These are phyloP conservation scores for Cercospora canescens DNA, from an alignment of 2,329 filamentous ascomycete genomes.

Conservation along the genomic window DNA sequence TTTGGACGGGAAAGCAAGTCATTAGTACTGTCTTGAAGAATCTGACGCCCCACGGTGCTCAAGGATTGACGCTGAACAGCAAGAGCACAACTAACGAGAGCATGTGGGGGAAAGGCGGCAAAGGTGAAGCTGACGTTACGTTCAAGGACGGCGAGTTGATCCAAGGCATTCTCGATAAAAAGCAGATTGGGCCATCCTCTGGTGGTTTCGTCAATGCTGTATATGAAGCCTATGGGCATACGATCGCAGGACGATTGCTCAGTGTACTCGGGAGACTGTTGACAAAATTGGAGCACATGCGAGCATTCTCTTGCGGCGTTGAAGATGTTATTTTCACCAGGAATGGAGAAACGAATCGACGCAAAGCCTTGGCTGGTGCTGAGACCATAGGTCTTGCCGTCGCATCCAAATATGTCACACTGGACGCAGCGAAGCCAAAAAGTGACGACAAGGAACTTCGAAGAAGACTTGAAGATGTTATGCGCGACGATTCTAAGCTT, in stretches of 20 bases:
- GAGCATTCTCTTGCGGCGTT: slow-evolving; percentile 95
- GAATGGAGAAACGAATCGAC: slow-evolving; percentile 71
- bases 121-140: slow-evolving; percentile 71
- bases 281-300: slow-evolving; percentile 87
- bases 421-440: slow-evolving; percentile 65
- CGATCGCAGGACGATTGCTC: slow-evolving; percentile 80
- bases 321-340: slow-evolving; percentile 87
- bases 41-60: slow-evolving; percentile 74
- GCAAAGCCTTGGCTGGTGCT: slow-evolving; percentile 67
- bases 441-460: slow-evolving; percentile 70
- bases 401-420: slow-evolving; percentile 83
- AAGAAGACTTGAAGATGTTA: slow-evolving; percentile 79
- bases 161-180: slow-evolving; percentile 91
- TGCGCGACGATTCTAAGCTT: slow-evolving; percentile 89
- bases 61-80: slow-evolving; percentile 75
- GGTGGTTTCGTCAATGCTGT: slow-evolving; percentile 89
- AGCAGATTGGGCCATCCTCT: slow-evolving; percentile 83
- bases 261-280: slow-evolving; percentile 86
- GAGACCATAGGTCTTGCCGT: slow-evolving; percentile 72
- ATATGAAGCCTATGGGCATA: slow-evolving; percentile 90
- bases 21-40: slow-evolving; percentile 93
- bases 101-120: slow-evolving; percentile 68
- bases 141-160: slow-evolving; percentile 87
- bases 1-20: slow-evolving; percentile 97
- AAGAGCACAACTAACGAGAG: slow-evolving; percentile 76